Evolutionary conservation across 208 protist species (phyloP), one percentile per base, ranked within the genome.

Genomic region (Leishmania guyanensis): DNA sequence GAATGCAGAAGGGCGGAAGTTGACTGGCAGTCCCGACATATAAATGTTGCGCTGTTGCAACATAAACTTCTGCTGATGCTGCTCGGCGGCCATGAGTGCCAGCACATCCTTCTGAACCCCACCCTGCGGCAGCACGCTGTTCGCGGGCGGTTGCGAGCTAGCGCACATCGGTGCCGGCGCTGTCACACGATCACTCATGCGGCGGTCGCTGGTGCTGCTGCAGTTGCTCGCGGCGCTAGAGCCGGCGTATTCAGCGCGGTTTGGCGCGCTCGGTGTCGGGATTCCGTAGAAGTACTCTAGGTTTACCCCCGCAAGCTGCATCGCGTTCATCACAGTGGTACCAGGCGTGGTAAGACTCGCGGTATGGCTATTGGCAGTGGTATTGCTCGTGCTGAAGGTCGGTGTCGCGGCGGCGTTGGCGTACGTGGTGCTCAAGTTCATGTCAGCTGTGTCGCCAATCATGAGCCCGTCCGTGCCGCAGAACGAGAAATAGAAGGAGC

Each of bases 21-120:
- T 84, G 2, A 87, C 84, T 4, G 91, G 88, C 43, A 94, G 80
- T 16, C 91, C 91, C 0, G 89, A 92, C 76, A 94, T 78, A 81
- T 94, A 94, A 36, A 94, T 86, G 77, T 94, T 94, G 62, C 91
- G 89, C 68, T 88, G 85, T 78, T 93, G 91, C 29, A 94, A 43
- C 56, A 83, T 71, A 53, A 84, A 79, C 72, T 86, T 86, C 78
- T 89, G 71, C 60, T 82, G 78, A 50, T 82, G 71, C 58, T 84
- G 82, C 79, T 86, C 77, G 0, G 82, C 78, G 12, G 85, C 78
- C 73, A 80, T 82, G 53, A 86, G 68, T 3, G 79, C 79, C 75
- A 82, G 56, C 46, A 79, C 72, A 51, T 84, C 79, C 75, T 86
- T 86, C 65, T 83, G 83, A 20, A 84, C 53, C 29, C 53, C 76